Evolutionary conservation across 768 basidiomycete species (phyloP).

Genomic region (Nevesoporus exiguus): DNA sequence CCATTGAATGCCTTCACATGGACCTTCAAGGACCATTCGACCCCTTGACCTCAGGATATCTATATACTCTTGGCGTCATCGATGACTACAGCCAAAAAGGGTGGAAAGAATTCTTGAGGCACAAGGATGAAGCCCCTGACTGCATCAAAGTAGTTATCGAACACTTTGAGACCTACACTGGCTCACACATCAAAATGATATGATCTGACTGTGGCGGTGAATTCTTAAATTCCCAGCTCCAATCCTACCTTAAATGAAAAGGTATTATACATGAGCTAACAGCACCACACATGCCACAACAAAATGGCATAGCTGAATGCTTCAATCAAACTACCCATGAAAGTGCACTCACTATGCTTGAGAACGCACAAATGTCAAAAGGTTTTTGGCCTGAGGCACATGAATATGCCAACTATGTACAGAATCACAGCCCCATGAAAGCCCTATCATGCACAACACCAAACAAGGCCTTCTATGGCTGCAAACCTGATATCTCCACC

Average conservation of each 20-base stretch:
- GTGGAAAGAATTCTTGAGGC: constrained; percentile 10
- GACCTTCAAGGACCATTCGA: too few species aligned
- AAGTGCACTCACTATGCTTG: constrained; percentile 22
- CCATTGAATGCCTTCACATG: too few species aligned
- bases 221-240: background rate
- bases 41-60: too few species aligned
- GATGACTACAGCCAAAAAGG: constrained; percentile 11
- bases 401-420: constrained; percentile 3
- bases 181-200: background rate
- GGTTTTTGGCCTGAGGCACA: constrained; percentile 22
- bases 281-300: background rate
- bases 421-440: background rate
- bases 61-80: constrained; percentile 3
- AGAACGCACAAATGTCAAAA: constrained; percentile 15
- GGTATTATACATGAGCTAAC: background rate
- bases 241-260: background rate
- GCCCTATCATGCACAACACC: constrained; percentile 13
- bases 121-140: background rate
- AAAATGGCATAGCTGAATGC: background rate
- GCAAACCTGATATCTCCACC: constrained; percentile 21
- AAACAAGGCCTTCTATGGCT: constrained; percentile 19
- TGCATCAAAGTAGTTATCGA: constrained; percentile 1
- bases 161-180: background rate
- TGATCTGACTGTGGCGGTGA: background rate
- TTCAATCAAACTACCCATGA: constrained; percentile 28